A percentile compares a stretch with the other conserved stretches of the same genome.
Conservation (phyloP, 139 green algal species). For the Marvania coccoides region DNA sequence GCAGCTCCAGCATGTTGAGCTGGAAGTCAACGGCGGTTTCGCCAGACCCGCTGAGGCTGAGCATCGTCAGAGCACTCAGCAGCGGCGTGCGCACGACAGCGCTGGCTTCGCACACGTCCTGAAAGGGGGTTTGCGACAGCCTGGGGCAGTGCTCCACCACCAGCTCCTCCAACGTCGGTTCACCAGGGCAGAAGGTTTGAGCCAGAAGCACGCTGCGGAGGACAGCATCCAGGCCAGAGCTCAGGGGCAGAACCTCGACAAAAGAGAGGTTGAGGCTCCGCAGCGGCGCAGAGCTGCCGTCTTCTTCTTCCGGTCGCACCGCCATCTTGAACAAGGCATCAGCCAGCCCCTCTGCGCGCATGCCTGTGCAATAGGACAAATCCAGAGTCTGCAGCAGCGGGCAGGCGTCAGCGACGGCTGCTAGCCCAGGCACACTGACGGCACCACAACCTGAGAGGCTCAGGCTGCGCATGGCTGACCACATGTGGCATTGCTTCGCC, state of each 20-base stretch:
- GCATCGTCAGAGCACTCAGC: constrained; percentile 4
- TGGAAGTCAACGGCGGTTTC: not conserved
- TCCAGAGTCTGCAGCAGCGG: not conserved
- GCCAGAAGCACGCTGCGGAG: not conserved
- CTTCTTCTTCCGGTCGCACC: not conserved
- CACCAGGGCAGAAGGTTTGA: not conserved
- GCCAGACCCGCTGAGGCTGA: constrained; percentile 6
- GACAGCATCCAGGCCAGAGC: constrained; percentile 4
- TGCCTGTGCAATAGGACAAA: constrained; percentile 16
- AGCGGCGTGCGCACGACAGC: constrained; percentile 6
- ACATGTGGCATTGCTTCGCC: not conserved
- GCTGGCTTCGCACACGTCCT: not conserved
- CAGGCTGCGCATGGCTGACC: not conserved
- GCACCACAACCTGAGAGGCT: constrained; percentile 7
- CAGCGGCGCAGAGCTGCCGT: constrained; percentile 2
- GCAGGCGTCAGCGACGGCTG: constrained; percentile 2
- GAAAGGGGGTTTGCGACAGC: constrained; percentile 9
- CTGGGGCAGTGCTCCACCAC: constrained; percentile 8
- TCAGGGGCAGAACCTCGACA: constrained; percentile 1
- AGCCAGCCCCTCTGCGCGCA: not conserved
- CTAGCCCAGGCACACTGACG: not conserved
- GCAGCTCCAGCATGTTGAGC: not conserved
- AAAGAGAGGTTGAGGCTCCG: constrained; percentile 3
- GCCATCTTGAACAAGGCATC: constrained; percentile 2
- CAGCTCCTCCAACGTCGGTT: constrained; percentile 14